Conservation (phyloP, 2,329 filamentous ascomycete species). For the Penicillium occitanis region DNA sequence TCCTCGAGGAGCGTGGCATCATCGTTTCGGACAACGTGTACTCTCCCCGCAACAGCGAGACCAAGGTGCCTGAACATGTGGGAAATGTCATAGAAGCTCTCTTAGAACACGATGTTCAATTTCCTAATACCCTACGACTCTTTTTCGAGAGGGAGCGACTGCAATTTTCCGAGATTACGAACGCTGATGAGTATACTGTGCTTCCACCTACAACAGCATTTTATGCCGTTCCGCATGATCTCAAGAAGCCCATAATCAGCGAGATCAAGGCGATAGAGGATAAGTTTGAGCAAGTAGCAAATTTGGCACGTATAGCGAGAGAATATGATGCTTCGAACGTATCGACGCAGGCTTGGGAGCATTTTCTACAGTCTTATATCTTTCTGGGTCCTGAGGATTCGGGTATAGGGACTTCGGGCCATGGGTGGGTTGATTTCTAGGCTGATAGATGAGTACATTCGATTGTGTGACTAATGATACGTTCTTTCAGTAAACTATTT, state of each 20-base stretch:
- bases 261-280: not conserved
- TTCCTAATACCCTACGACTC: not conserved
- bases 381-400: constrained; percentile 10
- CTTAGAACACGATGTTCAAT: not conserved
- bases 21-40: constrained; percentile 4
- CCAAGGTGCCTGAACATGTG: not conserved
- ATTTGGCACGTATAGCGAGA: not conserved
- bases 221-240: not conserved
- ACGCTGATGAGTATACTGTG: not conserved
- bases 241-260: not conserved
- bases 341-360: not conserved
- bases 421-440: not conserved
- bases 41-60: not conserved
- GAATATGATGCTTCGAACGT: not conserved
- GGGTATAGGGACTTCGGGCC: not conserved
- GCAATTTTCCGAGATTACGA: not conserved
- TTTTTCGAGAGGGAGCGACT: not conserved
- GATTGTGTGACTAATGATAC: not conserved
- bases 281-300: not conserved
- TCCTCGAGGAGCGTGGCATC: constrained; percentile 1
- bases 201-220: not conserved
- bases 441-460: not conserved
- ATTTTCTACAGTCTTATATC: constrained; percentile 2
- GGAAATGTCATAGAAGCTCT: not conserved
- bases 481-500: constrained; percentile 7